These are phyloP conservation scores for Tolypocladium amazonense DNA, from an alignment of 2,329 filamentous ascomycete genomes.

Conservation along the genomic window DNA sequence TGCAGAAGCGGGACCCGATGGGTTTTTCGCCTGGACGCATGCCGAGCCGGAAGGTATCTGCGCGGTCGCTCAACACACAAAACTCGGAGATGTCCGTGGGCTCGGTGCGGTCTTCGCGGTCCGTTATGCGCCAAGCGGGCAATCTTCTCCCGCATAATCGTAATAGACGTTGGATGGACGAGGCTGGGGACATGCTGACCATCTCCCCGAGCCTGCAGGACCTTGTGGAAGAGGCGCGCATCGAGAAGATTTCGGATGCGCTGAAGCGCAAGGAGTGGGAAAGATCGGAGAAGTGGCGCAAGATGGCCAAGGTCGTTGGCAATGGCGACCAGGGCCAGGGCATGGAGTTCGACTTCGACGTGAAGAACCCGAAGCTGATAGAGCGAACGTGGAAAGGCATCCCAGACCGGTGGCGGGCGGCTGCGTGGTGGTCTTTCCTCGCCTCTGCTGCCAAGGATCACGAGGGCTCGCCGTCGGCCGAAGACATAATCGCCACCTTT, in stretches of 20 bases:
- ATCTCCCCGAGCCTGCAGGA: slow-evolving; percentile 45
- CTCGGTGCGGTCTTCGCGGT: slow-evolving; percentile 43
- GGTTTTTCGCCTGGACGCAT: slow-evolving; percentile 29
- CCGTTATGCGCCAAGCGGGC: slow-evolving; percentile 44
- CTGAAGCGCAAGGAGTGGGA: slow-evolving; percentile 53
- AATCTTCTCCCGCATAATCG: slow-evolving; percentile 52
- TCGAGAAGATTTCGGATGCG: slow-evolving; percentile 40
- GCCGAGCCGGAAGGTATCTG: slow-evolving; percentile 44
- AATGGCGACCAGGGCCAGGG: slow-evolving; percentile 40
- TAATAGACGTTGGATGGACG: slow-evolving; percentile 50
- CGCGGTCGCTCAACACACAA: slow-evolving; percentile 48
- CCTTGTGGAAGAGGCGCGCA: slow-evolving; percentile 43
- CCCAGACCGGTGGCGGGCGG: slow-evolving; percentile 85
- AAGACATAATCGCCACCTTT: slow-evolving; percentile 62
- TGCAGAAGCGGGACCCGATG: slow-evolving; percentile 24
- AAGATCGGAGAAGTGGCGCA: slow-evolving; percentile 56
- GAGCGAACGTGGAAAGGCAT: slow-evolving; percentile 97
- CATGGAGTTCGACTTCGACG: slow-evolving; percentile 69
- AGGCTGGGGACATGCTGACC: slow-evolving; percentile 57
- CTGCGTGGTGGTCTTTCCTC: slow-evolving; percentile 93
- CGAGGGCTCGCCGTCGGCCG: slow-evolving; percentile 51
- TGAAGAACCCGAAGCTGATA: slow-evolving; percentile 71
- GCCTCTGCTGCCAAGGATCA: slow-evolving; percentile 60
- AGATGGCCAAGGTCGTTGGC: slow-evolving; percentile 49
- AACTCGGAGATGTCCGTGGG: slow-evolving; percentile 38